Percentiles rank a stretch among this genome's conserved stretches.
phyloP scores from a whole-genome alignment of 2,329 filamentous ascomycete species.

The Scopulariopsis brevicaulis region DNA sequence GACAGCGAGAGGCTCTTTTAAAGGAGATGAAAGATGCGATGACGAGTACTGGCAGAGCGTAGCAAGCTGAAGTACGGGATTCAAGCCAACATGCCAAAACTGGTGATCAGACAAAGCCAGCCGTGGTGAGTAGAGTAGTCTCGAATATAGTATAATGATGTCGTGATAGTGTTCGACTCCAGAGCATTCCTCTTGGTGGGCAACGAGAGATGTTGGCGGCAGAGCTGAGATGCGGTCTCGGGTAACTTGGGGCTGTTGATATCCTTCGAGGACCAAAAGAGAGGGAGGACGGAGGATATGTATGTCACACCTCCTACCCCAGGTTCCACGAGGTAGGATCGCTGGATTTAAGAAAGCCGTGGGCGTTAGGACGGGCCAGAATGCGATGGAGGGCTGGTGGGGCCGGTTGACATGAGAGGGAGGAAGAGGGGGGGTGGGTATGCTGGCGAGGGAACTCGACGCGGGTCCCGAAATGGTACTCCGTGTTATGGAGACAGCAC shows the following conservation, averaged over 20 bases:
- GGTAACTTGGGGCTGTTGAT: conserved; percentile 3
- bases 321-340: conserved; percentile 13
- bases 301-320: conserved; percentile 10
- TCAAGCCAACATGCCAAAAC: conserved; percentile 1
- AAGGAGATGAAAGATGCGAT: background rate
- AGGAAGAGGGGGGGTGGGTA: background rate
- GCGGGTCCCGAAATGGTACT: background rate
- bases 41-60: background rate
- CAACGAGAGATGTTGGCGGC: background rate
- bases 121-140: conserved; percentile 1
- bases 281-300: conserved; percentile 2
- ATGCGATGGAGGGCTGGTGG: conserved; percentile 9
- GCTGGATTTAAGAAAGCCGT: conserved; percentile 23
- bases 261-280: conserved; percentile 7
- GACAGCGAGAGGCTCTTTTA: background rate
- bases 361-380: conserved; percentile 11
- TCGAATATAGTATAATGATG: background rate
- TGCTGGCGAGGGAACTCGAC: background rate
- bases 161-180: background rate
- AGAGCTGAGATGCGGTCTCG: background rate
- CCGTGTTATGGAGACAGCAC: conserved; percentile 1
- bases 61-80: conserved; percentile 1
- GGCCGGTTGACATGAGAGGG: conserved; percentile 8
- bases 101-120: conserved; percentile 3
- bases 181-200: background rate